phyloP scores from a whole-genome alignment of 345 rosid species.

The Ricinus communis region DNA sequence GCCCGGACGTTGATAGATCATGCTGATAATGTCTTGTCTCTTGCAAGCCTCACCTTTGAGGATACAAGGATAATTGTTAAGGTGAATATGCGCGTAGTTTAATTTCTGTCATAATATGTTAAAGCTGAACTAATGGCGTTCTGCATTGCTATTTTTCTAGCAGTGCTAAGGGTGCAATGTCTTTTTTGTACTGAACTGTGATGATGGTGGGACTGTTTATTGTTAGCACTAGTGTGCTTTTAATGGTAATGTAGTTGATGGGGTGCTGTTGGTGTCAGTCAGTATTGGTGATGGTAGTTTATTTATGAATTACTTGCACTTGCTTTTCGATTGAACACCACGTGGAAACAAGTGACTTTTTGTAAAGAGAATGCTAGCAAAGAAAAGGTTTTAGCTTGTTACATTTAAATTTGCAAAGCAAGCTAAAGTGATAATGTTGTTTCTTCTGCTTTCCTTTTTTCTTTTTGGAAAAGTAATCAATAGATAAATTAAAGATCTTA shows the following conservation, averaged over 20 bases:
- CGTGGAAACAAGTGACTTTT: no score
- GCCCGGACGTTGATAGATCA: slow-evolving; percentile 66
- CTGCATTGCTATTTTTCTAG: not conserved
- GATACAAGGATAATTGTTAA: slow-evolving; percentile 69
- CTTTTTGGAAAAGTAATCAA: not conserved
- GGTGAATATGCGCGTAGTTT: slow-evolving; percentile 42
- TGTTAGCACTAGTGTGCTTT: not conserved
- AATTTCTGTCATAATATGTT: not conserved
- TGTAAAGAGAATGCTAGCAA: no score
- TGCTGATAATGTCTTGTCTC: slow-evolving; percentile 81
- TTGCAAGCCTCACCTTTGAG: slow-evolving; percentile 80
- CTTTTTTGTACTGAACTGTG: not conserved
- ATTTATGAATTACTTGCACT: no score
- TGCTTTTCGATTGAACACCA: no score
- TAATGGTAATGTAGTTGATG: not conserved
- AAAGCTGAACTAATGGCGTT: not conserved
- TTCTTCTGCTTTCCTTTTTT: no score
- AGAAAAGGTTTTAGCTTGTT: no score
- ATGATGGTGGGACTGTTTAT: not conserved
- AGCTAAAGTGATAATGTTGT: not conserved
- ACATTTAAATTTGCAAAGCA: no score
- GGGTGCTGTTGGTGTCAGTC: no score
- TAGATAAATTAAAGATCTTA: slow-evolving; percentile 11
- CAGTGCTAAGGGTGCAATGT: not conserved
- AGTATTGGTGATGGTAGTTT: no score